phyloP scores from a whole-genome alignment of 306 rosid genomes.

The Malus orientalis region DNA sequence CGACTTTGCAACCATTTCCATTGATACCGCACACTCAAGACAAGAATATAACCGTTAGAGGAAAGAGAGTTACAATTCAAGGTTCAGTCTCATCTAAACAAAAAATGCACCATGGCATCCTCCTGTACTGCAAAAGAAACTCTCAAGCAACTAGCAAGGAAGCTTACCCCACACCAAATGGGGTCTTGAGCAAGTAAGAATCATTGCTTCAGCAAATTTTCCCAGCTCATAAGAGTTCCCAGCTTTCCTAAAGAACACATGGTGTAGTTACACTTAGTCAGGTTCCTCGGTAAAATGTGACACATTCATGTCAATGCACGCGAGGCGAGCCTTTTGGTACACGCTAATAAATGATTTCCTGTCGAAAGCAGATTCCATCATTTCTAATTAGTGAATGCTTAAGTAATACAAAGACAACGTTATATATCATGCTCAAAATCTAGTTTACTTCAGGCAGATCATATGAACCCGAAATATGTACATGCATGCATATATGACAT shows the following conservation, averaged over 20 bases:
- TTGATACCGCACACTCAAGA: no score
- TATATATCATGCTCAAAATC: neutral
- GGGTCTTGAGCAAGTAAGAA: neutral
- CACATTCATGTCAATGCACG: neutral
- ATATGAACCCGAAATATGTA: neutral
- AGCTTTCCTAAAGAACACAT: neutral
- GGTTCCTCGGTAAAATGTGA: neutral
- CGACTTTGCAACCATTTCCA: no score
- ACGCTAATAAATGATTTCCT: neutral
- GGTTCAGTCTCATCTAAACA: neutral
- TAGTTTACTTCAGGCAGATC: neutral
- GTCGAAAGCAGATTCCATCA: neutral
- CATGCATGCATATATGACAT: neutral
- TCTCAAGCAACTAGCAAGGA: neutral
- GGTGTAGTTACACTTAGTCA: neutral
- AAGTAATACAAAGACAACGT: neutral
- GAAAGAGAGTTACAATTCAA: no score
- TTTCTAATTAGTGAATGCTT: neutral
- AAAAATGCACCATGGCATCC: neutral
- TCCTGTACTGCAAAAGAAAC: neutral
- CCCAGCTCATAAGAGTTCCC: neutral
- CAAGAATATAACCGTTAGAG: no score
- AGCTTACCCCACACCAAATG: neutral
- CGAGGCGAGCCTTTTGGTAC: neutral
- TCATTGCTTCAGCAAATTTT: neutral